These are phyloP conservation scores for Protomyces inouyei DNA, from an alignment of 1,139 yeast genomes.

Conservation along the genomic window DNA sequence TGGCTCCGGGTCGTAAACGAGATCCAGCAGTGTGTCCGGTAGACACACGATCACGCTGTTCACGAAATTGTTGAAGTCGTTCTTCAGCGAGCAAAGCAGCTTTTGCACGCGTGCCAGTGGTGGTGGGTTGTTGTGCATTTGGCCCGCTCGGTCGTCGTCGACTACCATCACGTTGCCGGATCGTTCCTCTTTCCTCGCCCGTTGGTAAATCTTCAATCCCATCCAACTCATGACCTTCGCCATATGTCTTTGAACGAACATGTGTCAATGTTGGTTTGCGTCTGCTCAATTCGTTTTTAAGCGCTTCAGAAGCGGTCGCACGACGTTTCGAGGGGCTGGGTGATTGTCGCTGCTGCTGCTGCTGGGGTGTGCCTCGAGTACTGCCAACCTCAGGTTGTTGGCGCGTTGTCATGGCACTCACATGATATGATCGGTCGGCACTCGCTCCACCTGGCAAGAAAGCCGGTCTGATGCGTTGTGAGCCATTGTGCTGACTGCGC, in stretches of 20 bases:
- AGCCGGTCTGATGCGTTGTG: constrained; percentile 1
- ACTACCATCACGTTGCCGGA: not conserved
- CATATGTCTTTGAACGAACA: constrained; percentile 32
- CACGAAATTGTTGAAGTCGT: not conserved
- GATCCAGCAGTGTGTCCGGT: not conserved
- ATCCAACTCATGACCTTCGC: constrained; percentile 41
- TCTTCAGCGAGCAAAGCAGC: not conserved
- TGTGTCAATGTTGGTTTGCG: constrained; percentile 16
- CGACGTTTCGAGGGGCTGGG: constrained; percentile 1
- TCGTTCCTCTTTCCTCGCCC: not conserved
- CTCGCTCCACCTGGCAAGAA: constrained; percentile 17
- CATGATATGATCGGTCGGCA: constrained; percentile 12
- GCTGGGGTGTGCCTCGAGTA: not conserved
- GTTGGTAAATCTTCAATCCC: constrained; percentile 38
- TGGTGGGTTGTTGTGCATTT: not conserved
- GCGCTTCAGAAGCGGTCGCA: constrained; percentile 27
- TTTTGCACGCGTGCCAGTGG: not conserved
- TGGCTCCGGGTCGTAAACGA: not conserved
- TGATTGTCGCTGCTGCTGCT: not conserved
- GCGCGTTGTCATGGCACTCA: constrained; percentile 5
- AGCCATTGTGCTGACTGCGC: not conserved
- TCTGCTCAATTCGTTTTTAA: constrained; percentile 29
- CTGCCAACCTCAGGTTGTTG: not conserved
- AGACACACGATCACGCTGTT: not conserved
- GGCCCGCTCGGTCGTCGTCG: not conserved